Conservation (phyloP, 2,329 filamentous ascomycete genomes). For the Ascochyta viciae-villosae region DNA sequence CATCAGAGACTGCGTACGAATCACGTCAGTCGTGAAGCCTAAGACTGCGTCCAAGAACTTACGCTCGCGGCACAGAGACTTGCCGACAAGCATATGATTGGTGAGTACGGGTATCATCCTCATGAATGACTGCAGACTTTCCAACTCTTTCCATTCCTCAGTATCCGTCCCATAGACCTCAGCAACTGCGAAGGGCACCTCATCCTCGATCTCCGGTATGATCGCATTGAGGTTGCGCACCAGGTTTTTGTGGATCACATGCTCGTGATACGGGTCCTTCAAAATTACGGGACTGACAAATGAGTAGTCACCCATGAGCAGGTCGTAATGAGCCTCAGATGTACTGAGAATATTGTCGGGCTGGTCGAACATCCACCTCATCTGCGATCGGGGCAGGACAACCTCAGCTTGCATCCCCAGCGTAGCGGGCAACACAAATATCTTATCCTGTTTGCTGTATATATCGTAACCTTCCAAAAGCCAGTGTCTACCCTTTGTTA, state of each 20-base stretch:
- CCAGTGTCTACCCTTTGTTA: conserved; percentile 35
- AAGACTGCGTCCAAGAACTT: conserved; percentile 58
- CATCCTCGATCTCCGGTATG: conserved; percentile 49
- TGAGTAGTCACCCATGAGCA: conserved; percentile 49
- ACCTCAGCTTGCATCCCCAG: conserved; percentile 38
- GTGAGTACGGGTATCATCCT: conserved; percentile 50
- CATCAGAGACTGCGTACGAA: conserved; percentile 46
- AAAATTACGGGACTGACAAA: conserved; percentile 48
- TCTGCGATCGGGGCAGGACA: conserved; percentile 45
- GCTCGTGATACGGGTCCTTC: conserved; percentile 51
- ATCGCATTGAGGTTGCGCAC: conserved; percentile 49
- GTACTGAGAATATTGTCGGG: conserved; percentile 51
- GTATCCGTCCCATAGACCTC: conserved; percentile 49
- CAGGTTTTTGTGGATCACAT: conserved; percentile 52
- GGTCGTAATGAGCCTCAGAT: conserved; percentile 48
- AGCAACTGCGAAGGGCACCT: conserved; percentile 45
- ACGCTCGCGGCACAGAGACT: conserved; percentile 55
- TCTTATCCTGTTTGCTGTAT: conserved; percentile 33
- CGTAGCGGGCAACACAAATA: conserved; percentile 36
- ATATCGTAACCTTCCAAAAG: conserved; percentile 29
- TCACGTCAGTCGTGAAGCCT: conserved; percentile 59
- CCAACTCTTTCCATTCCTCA: conserved; percentile 46
- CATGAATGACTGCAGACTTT: conserved; percentile 47
- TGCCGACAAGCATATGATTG: conserved; percentile 56
- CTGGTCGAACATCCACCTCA: conserved; percentile 53